Conservation (phyloP, 2,329 filamentous ascomycete species). For the Exophiala spinifera region DNA sequence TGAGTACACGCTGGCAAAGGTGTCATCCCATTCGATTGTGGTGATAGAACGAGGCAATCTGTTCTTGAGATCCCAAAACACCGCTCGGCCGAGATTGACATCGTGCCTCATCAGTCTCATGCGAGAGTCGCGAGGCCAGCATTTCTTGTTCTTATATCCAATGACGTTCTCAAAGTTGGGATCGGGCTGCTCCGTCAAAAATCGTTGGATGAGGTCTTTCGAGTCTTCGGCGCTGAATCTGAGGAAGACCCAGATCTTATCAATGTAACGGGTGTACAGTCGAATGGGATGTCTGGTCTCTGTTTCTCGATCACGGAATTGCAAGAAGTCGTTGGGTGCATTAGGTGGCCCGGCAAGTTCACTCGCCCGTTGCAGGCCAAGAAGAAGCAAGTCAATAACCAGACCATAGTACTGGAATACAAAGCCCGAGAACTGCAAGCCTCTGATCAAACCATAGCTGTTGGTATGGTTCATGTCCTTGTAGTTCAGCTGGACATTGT, state of each 20-base stretch:
- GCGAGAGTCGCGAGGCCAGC: conserved; percentile 94
- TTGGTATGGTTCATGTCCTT: conserved; percentile 99
- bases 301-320: conserved; percentile 89
- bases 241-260: conserved; percentile 98
- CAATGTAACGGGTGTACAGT: conserved; percentile 95
- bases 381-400: conserved; percentile 85
- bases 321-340: conserved; percentile 93
- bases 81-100: conserved; percentile 92
- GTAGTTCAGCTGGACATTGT: conserved; percentile 98
- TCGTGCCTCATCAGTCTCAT: conserved; percentile 99
- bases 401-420: conserved; percentile 99
- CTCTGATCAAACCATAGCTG: conserved; percentile 96
- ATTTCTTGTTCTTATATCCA: conserved; percentile 98
- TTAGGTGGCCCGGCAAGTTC: conserved; percentile 94
- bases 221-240: conserved; percentile 92
- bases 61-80: conserved; percentile 99
- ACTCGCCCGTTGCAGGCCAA: conserved; percentile 92
- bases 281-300: conserved; percentile 93
- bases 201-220: conserved; percentile 91
- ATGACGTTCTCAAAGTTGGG: conserved; percentile 99
- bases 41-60: conserved; percentile 89
- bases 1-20: conserved; percentile 96
- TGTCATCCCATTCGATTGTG: conserved; percentile 98
- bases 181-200: conserved; percentile 95
- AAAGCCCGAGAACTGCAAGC: conserved; percentile 95